phyloP scores from a whole-genome alignment of 441 rosid genomes.

The Populus hybrid region DNA sequence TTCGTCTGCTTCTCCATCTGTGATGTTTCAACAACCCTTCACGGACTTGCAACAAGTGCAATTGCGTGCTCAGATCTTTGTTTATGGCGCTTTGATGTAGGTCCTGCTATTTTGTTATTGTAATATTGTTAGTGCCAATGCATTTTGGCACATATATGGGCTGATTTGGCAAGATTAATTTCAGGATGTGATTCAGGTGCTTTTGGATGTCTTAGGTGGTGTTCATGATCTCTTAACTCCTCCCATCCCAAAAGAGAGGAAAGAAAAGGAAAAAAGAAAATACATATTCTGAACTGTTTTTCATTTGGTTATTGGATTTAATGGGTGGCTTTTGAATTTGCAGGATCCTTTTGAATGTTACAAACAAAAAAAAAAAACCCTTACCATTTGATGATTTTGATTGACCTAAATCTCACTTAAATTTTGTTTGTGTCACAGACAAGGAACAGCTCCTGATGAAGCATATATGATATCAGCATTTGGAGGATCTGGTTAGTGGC shows the following conservation, averaged over 20 bases:
- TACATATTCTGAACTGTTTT: background rate
- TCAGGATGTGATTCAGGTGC: background rate
- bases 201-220: background rate
- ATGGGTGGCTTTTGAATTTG: background rate
- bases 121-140: background rate
- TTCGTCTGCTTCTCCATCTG: conserved; percentile 50
- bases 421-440: conserved; percentile 53
- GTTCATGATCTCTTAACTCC: background rate
- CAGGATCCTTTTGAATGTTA: background rate
- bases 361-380: background rate
- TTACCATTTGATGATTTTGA: conserved; percentile 3
- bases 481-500: conserved; percentile 80
- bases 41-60: conserved; percentile 98
- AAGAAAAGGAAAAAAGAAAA: background rate
- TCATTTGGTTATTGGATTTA: background rate
- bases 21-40: conserved; percentile 84
- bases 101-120: conserved; percentile 24
- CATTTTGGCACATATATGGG: background rate
- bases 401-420: conserved; percentile 2
- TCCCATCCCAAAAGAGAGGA: background rate
- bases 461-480: conserved; percentile 94
- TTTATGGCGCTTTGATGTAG: conserved; percentile 95
- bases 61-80: conserved; percentile 98
- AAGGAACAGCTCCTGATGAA: conserved; percentile 93
- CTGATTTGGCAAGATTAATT: background rate